Conservation (phyloP, 2,329 filamentous ascomycete species). For the Colletotrichum plurivorum region DNA sequence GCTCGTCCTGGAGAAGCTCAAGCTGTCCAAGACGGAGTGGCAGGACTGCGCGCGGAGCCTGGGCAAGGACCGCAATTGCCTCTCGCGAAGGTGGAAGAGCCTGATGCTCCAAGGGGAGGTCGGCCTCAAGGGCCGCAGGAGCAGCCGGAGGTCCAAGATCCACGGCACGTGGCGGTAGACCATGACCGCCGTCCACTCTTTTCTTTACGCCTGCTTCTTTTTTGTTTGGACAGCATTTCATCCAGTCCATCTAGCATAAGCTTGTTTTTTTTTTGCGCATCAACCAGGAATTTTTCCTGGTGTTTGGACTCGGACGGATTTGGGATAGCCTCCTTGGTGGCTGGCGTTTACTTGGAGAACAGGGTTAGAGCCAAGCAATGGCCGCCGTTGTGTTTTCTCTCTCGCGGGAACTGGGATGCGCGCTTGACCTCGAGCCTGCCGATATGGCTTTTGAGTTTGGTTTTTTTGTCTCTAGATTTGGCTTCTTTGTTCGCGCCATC, state of each 20-base stretch:
- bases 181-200: background rate
- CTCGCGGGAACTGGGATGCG: constrained; percentile 2
- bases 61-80: constrained; percentile 70
- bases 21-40: constrained; percentile 75
- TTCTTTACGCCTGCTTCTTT: background rate
- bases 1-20: constrained; percentile 76
- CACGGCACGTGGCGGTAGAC: constrained; percentile 70
- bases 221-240: constrained; percentile 11
- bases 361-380: background rate
- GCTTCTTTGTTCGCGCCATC: constrained; percentile 9
- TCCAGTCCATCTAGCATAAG: background rate
- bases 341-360: constrained; percentile 1
- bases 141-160: constrained; percentile 60
- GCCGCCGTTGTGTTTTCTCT: background rate
- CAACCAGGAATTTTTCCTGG: background rate
- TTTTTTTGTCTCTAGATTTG: too few species aligned
- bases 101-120: constrained; percentile 72
- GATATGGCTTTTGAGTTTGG: constrained; percentile 12
- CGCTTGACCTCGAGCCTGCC: constrained; percentile 21
- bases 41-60: constrained; percentile 76
- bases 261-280: background rate
- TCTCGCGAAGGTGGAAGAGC: constrained; percentile 74
- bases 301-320: constrained; percentile 1
- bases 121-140: constrained; percentile 66
- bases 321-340: constrained; percentile 12